Base-by-base conservation (phyloP, 1,284 basidiomycete genomes). In the Moesziomyces antarcticus region DNA sequence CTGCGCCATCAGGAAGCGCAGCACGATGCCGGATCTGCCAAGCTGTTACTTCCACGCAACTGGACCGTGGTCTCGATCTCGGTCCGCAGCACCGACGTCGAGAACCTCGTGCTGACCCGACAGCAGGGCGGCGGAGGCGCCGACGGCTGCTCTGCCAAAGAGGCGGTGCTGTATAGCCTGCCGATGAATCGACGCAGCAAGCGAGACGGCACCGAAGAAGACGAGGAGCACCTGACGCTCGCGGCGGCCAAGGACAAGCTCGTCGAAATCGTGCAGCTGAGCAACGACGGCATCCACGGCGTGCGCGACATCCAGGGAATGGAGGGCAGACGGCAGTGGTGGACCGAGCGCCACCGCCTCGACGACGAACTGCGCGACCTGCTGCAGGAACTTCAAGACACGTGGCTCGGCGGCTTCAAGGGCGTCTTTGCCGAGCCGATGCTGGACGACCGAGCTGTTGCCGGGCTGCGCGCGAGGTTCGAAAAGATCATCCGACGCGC, bases 321-420 rank as follows among this genome's bases (percentile, higher is more conserved):
- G 58, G 87, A 89, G n/a, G 91, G 88, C 0, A 86, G 81, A 35
- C 73, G 77, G 37, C 87, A 87, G 2, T 98, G 96, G 96, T 99
- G 96, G 96, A 89, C 88, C 41, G 88, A 90, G 53, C 88, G 94
- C 13, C 86, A 87, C 45, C 88, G 88, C 27, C 87, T 99, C 30
- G 95, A 99, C 81, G 87, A 86, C 50, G 88, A 93, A 27, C 84
- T 99, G 80, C 87, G 89, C 50, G 88, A 90, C 37, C 86, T 99
- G 10, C 85, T 97, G 27, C 89, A 90, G 67, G 92, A 90, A 68
- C 91, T 99, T 40, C 96, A 99, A 83, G 93, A 92, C 78, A 93
- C 92, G 78, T 99, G 97, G 97, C 87, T 99, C 3, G 96, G 97
- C 1, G 94, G 91, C 22, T 98, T 97, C 89, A 98, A 98, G 47